Conservation (phyloP, 2,329 filamentous ascomycete genomes). For the Stachybotrys chartarum region DNA sequence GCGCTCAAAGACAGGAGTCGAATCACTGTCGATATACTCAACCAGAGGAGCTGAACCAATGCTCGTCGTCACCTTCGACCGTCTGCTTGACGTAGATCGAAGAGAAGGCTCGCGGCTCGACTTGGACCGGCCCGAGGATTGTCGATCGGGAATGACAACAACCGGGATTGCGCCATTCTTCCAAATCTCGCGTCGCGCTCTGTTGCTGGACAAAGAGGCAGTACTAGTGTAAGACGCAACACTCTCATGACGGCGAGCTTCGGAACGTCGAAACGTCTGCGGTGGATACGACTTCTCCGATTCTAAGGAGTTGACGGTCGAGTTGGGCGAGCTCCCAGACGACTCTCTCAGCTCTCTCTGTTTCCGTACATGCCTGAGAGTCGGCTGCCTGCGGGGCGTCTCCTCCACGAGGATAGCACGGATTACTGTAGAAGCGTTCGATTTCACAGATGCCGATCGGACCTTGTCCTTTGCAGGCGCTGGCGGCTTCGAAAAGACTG, state of each 20-base stretch:
- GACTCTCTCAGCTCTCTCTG: slow-evolving; percentile 43
- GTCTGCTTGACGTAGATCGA: slow-evolving; percentile 53
- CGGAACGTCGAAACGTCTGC: slow-evolving; percentile 4
- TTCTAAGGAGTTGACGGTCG: slow-evolving; percentile 5
- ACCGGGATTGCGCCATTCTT: slow-evolving; percentile 56
- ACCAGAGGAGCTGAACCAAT: slow-evolving; percentile 39
- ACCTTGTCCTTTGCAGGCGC: neutral
- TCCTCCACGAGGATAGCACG: slow-evolving; percentile 51
- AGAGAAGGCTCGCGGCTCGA: slow-evolving; percentile 46
- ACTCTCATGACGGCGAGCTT: slow-evolving; percentile 35
- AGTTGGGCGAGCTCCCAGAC: slow-evolving; percentile 7
- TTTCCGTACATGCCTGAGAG: slow-evolving; percentile 55
- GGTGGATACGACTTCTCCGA: slow-evolving; percentile 2
- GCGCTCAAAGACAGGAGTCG: slow-evolving; percentile 34
- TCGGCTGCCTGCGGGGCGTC: slow-evolving; percentile 38
- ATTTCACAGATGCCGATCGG: slow-evolving; percentile 40
- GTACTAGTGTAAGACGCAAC: slow-evolving; percentile 39
- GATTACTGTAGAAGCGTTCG: slow-evolving; percentile 48
- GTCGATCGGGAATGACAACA: slow-evolving; percentile 52
- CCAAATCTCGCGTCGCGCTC: slow-evolving; percentile 50
- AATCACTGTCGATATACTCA: slow-evolving; percentile 33
- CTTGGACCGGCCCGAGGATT: slow-evolving; percentile 45
- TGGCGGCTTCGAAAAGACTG: neutral
- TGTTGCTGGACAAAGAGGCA: slow-evolving; percentile 45
- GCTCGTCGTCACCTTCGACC: slow-evolving; percentile 46